Base-by-base conservation (phyloP, 805 yeast species). In the Pachysolen tannophilus region DNA sequence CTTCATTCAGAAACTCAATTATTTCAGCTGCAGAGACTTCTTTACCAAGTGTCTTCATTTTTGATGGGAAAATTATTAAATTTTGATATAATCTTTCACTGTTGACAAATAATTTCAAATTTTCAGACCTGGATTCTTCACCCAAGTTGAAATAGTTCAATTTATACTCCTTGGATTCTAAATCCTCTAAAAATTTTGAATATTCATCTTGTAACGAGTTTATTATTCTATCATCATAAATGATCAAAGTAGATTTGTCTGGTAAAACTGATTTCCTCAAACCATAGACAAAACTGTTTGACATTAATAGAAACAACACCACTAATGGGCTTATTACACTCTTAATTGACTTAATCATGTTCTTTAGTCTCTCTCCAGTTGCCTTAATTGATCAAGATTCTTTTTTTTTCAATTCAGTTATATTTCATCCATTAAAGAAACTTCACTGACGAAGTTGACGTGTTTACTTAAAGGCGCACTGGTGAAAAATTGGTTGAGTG, bases 51-150 rank as follows among this genome's bases (percentile, higher is more conserved):
- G 53, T 53, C 45, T 52, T 75, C 28, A 69, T 60, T 41, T 73
- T 67, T 5, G 73, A 59, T 11, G 90, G 87, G 32, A 79, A 63
- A 14, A 82, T 39, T 19, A 83, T 50, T 35, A 82, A 43, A 46
- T 78, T 75, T 43, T 77, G 77, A 46, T 65, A 78, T 9, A 53
- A 32, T 41, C 68, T 65, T 21, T 53, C 58, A 26, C 70, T 78
- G 34, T 61, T 65, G 27, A 49, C 50, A 40, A 62, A 51, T 36
- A 75, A 51, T 19, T 49, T 39, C 9, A 47, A 30, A 8, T 40
- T 37, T 6, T 33, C 20, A n/a, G n/a, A n/a, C n/a, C n/a, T n/a
- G n/a, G n/a, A n/a, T 3, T 50, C 40, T 10, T 43, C 50, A 20
- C 42, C 47, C 15, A 61, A 37, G 13, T 54, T 50, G 3, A 33